These are phyloP conservation scores for Dothistroma septosporum DNA, from an alignment of 2,329 filamentous ascomycete species.

Conservation along the genomic window DNA sequence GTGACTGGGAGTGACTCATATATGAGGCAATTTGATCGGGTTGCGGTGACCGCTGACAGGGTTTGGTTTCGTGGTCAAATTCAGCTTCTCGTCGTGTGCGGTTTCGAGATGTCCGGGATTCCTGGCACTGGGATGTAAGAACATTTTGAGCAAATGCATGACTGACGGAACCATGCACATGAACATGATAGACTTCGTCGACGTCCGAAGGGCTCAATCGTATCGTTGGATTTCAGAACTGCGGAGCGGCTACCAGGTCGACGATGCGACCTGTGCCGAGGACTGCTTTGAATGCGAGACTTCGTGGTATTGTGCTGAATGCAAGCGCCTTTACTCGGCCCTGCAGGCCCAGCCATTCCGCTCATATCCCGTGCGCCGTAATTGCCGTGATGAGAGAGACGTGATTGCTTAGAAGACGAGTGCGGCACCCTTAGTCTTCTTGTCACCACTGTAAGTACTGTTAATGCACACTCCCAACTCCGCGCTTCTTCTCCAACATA, in stretches of 20 bases:
- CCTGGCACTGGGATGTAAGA: neutral
- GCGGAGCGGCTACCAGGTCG: neutral
- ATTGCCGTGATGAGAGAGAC: slow-evolving; percentile 24
- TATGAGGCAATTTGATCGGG: neutral
- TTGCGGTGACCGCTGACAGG: neutral
- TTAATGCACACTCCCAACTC: slow-evolving; percentile 28
- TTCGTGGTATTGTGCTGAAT: slow-evolving; percentile 9
- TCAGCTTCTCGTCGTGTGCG: neutral
- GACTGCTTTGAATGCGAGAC: neutral
- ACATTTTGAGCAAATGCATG: neutral
- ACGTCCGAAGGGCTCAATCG: neutral
- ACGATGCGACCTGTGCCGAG: neutral
- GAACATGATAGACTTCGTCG: neutral
- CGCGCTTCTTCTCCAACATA: slow-evolving; percentile 51
- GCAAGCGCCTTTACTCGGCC: slow-evolving; percentile 18
- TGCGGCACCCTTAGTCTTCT: slow-evolving; percentile 99
- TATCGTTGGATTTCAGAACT: neutral
- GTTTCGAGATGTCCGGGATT: neutral
- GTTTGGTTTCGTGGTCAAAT: neutral
- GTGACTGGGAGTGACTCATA: neutral
- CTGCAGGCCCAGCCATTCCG: slow-evolving; percentile 23
- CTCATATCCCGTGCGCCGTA: slow-evolving; percentile 27
- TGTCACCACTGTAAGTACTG: slow-evolving; percentile 76
- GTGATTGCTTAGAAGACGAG: slow-evolving; percentile 86
- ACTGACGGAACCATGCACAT: neutral